These are phyloP conservation scores for Tolypocladium cylindrosporum DNA, from an alignment of 2,329 filamentous ascomycete species.

Conservation along the genomic window DNA sequence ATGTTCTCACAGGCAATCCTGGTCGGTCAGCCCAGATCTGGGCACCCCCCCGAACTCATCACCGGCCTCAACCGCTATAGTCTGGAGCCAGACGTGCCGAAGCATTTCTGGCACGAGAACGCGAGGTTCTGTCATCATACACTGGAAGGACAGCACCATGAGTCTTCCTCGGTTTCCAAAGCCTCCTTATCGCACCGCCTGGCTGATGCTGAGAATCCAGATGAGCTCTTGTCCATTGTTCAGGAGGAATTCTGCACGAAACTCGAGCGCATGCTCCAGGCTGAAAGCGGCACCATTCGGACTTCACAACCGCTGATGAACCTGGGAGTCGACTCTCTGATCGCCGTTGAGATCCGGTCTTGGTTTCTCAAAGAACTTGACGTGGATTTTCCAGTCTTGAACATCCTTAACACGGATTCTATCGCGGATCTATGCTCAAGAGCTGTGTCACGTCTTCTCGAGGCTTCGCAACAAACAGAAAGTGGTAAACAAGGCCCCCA, in stretches of 20 bases:
- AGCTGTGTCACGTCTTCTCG: conserved; percentile 2
- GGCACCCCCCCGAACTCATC: conserved; percentile 8
- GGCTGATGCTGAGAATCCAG: background rate
- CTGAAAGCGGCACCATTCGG: background rate
- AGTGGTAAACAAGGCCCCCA: background rate
- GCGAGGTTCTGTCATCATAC: background rate
- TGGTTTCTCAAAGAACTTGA: conserved; percentile 37
- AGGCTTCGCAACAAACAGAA: background rate
- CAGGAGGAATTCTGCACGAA: conserved; percentile 1
- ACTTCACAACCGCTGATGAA: conserved; percentile 4
- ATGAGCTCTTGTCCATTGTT: background rate
- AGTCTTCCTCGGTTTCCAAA: background rate
- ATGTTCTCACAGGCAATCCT: conserved; percentile 31
- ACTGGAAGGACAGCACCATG: background rate
- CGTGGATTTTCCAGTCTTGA: conserved; percentile 35
- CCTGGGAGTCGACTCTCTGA: conserved; percentile 19
- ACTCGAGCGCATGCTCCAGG: conserved; percentile 1
- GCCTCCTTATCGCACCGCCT: background rate
- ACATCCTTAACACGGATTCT: conserved; percentile 14
- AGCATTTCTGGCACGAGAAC: background rate
- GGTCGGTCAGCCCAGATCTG: conserved; percentile 17
- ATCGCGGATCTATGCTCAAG: conserved; percentile 5
- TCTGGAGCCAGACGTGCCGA: background rate
- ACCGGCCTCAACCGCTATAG: conserved; percentile 11
- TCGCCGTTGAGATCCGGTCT: conserved; percentile 28